These are phyloP conservation scores for Wallacemonas sp. DNA, from an alignment of 208 protist genomes.

Conservation along the genomic window DNA sequence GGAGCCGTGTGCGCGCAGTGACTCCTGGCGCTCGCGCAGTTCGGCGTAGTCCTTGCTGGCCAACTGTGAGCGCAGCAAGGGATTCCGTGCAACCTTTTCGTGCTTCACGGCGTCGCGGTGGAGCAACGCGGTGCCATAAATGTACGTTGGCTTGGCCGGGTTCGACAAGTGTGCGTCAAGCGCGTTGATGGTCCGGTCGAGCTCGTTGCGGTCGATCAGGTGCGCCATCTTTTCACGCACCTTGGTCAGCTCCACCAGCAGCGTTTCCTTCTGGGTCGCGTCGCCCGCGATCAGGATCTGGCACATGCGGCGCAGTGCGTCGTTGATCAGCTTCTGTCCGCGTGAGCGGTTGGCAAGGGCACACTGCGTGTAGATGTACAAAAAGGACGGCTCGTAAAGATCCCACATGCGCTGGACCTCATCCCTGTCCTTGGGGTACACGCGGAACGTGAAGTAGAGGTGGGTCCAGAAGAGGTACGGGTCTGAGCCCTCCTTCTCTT, in stretches of 20 bases:
- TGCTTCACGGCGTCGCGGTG: constrained; percentile 64
- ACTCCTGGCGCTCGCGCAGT: constrained; percentile 52
- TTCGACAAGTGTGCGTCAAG: constrained; percentile 64
- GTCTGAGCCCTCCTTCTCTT: constrained; percentile 75
- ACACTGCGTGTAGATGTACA: constrained; percentile 86
- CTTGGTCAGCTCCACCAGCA: constrained; percentile 75
- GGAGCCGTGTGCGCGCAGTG: constrained; percentile 43
- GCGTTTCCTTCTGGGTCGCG: constrained; percentile 48
- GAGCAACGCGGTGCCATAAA: constrained; percentile 74
- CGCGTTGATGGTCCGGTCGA: constrained; percentile 79
- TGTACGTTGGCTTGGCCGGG: constrained; percentile 62
- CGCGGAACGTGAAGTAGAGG: constrained; percentile 87
- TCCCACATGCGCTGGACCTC: constrained; percentile 82
- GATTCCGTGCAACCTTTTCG: constrained; percentile 64
- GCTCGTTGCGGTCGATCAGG: constrained; percentile 69
- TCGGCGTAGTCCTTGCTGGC: constrained; percentile 74
- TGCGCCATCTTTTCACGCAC: constrained; percentile 84
- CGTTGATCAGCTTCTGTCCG: constrained; percentile 81
- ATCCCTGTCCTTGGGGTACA: constrained; percentile 63
- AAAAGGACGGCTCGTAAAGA: constrained; percentile 82
- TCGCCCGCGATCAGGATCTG: constrained; percentile 81
- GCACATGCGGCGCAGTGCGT: constrained; percentile 77
- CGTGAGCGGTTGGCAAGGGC: constrained; percentile 67
- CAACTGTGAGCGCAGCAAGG: constrained; percentile 62
- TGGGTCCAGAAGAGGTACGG: constrained; percentile 87